Percentiles rank a stretch among this genome's conserved stretches.
Conservation (phyloP, 129 eudicot genomes). For the Glebionis coronaria region DNA sequence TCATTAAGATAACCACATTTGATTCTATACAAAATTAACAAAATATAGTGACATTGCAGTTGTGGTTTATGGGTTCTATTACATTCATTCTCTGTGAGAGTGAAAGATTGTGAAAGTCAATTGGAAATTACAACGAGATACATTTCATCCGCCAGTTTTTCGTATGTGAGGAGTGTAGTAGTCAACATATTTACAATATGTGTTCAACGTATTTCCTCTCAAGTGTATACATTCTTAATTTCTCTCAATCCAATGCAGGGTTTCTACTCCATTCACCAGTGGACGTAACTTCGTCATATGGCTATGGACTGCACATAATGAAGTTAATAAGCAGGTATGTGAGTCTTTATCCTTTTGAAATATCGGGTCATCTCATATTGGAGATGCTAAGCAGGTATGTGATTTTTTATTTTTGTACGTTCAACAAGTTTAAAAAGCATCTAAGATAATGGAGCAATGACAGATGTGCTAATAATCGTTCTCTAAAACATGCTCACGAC, state of each 20-base stretch:
- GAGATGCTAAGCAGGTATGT: too few species aligned
- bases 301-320: slow-evolving; percentile 90
- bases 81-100: slow-evolving; percentile 91
- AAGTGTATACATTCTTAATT: background rate
- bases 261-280: slow-evolving; percentile 62
- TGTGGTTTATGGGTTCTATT: slow-evolving; percentile 94
- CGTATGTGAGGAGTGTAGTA: slow-evolving; percentile 85
- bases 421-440: too few species aligned
- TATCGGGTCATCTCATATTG: too few species aligned
- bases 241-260: slow-evolving; percentile 36
- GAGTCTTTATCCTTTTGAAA: too few species aligned
- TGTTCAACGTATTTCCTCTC: slow-evolving; percentile 71
- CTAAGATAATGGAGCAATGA: too few species aligned
- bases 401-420: too few species aligned
- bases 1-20: too few species aligned
- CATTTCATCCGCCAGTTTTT: slow-evolving; percentile 87
- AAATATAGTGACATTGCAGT: slow-evolving; percentile 40
- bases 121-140: slow-evolving; percentile 70
- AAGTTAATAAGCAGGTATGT: slow-evolving; percentile 80
- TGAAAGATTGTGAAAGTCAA: slow-evolving; percentile 84
- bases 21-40: background rate
- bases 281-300: slow-evolving; percentile 73
- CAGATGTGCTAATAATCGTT: too few species aligned
- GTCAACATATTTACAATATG: slow-evolving; percentile 80
- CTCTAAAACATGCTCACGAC: too few species aligned